Conservation (phyloP, 257 asterid species). For the Solanum tacnaense region DNA sequence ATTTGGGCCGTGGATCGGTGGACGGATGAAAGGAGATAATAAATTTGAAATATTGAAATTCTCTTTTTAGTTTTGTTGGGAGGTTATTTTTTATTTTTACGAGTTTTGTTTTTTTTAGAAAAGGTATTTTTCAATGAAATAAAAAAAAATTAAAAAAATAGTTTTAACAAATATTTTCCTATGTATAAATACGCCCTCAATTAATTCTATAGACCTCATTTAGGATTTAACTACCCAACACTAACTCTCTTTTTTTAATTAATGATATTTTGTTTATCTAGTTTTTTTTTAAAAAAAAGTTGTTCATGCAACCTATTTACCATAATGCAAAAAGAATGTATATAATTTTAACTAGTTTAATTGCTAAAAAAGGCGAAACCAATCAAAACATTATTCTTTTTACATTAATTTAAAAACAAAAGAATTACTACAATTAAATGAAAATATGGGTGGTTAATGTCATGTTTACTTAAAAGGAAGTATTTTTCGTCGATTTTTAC, state of each 20-base stretch:
- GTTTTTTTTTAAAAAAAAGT: too few species aligned
- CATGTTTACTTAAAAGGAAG: neutral
- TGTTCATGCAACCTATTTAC: neutral
- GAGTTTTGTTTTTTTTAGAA: neutral
- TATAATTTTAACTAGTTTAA: neutral
- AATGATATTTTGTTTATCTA: too few species aligned
- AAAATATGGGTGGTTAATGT: neutral
- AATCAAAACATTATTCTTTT: neutral
- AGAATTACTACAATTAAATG: neutral
- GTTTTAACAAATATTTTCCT: too few species aligned
- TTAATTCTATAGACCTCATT: neutral
- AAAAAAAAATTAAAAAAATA: too few species aligned
- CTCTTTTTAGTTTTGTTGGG: too few species aligned
- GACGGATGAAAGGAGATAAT: neutral
- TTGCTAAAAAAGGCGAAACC: neutral
- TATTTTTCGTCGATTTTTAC: too few species aligned
- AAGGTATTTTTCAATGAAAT: too few species aligned
- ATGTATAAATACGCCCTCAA: neutral
- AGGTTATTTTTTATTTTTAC: too few species aligned
- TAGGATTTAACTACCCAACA: neutral
- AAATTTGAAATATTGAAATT: too few species aligned
- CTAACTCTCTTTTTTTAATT: neutral
- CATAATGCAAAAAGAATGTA: too few species aligned
- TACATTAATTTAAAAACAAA: too few species aligned
- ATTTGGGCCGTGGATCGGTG: neutral